A percentile compares a stretch with the other conserved stretches of the same genome.
These are phyloP conservation scores for Talaromyces amestolkiae DNA, from an alignment of 2,329 filamentous ascomycete species.

Conservation along the genomic window DNA sequence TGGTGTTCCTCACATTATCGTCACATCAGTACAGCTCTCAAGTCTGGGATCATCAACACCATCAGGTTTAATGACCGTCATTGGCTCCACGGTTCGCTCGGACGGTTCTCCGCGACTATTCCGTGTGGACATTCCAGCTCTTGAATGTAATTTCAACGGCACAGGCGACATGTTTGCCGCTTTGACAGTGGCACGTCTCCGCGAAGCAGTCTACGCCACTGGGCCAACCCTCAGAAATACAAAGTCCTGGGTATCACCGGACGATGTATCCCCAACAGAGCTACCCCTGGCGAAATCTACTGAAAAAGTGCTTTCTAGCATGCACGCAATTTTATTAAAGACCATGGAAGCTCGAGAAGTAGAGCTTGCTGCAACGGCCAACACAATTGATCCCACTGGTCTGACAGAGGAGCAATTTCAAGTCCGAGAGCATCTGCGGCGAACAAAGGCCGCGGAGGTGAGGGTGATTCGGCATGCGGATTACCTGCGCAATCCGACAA, in stretches of 20 bases:
- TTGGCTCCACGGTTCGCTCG: slow-evolving; percentile 70
- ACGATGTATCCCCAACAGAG: slow-evolving; percentile 65
- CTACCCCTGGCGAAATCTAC: slow-evolving; percentile 79
- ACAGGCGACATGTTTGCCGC: slow-evolving; percentile 99
- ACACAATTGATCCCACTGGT: slow-evolving; percentile 21
- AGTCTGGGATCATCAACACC: slow-evolving; percentile 40
- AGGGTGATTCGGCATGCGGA: slow-evolving; percentile 73
- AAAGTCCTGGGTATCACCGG: slow-evolving; percentile 72
- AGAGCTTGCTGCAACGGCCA: slow-evolving; percentile 51
- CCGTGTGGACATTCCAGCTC: slow-evolving; percentile 77
- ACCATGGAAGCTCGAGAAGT: slow-evolving; percentile 65
- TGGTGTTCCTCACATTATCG: slow-evolving; percentile 80
- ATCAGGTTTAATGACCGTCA: slow-evolving; percentile 61
- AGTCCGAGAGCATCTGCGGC: slow-evolving; percentile 63
- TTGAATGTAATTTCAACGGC: slow-evolving; percentile 92
- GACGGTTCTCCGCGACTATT: slow-evolving; percentile 74
- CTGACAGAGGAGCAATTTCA: slow-evolving; percentile 41
- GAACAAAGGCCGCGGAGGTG: slow-evolving; percentile 85
- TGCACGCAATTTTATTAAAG: slow-evolving; percentile 77
- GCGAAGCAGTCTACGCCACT: slow-evolving; percentile 66
- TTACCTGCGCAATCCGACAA: slow-evolving; percentile 64
- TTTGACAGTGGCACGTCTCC: slow-evolving; percentile 79
- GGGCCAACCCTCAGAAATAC: slow-evolving; percentile 50
- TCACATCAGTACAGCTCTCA: slow-evolving; percentile 79
- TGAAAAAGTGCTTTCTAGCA: slow-evolving; percentile 85